Evolutionary conservation across 257 asterid species (phyloP).

Genomic region (Scutellaria barbata): DNA sequence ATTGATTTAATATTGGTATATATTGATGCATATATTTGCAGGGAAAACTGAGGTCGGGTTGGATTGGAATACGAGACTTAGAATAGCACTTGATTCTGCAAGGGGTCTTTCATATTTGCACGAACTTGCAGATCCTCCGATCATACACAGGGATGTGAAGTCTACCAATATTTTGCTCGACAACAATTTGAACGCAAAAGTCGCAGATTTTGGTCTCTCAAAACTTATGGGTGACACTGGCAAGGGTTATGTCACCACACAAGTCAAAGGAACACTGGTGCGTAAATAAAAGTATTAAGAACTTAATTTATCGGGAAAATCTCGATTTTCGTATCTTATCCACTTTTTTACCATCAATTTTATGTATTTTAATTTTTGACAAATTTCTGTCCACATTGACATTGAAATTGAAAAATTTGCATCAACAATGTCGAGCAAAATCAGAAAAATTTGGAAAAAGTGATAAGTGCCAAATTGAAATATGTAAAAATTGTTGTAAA

Average conservation of each 20-base stretch:
- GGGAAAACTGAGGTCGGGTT: constrained; percentile 58
- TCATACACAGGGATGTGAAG: constrained; percentile 85
- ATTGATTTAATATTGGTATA: too few relatives aligned
- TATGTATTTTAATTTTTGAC: too few relatives aligned
- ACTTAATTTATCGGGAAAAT: too few relatives aligned
- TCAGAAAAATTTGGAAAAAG: too few relatives aligned
- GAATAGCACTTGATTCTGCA: constrained; percentile 78
- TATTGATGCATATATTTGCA: constrained; percentile 21
- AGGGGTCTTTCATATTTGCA: constrained; percentile 82
- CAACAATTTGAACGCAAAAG: constrained; percentile 67
- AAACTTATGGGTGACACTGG: constrained; percentile 78
- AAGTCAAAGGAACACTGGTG: constrained; percentile 95
- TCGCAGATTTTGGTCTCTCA: constrained; percentile 91
- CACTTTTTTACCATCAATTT: too few relatives aligned
- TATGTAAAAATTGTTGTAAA: too few relatives aligned
- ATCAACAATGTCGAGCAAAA: too few relatives aligned
- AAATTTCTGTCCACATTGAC: too few relatives aligned
- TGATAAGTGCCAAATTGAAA: too few relatives aligned
- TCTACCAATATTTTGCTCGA: constrained; percentile 83
- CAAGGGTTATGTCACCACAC: constrained; percentile 80
- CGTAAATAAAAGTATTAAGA: constrained; percentile 23
- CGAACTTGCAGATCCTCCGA: constrained; percentile 91
- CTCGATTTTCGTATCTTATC: too few relatives aligned
- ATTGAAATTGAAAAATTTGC: too few relatives aligned
- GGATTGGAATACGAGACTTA: constrained; percentile 76